Base-by-base conservation (phyloP, 1,284 basidiomycete genomes). In the Gymnopus androsaceus region DNA sequence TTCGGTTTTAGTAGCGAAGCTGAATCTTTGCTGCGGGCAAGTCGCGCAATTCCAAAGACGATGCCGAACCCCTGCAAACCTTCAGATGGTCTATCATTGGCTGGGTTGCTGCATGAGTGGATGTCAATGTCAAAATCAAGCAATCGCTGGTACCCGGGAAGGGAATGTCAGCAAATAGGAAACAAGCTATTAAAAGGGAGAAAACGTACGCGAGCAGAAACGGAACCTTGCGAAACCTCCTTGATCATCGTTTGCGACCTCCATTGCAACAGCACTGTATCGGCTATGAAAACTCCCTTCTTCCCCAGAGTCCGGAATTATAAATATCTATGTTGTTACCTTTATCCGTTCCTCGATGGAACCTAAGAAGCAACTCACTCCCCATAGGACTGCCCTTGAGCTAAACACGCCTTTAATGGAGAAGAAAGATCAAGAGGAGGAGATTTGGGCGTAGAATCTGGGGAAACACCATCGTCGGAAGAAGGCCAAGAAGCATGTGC, bases 401-500 rank as follows among this genome's bases (percentile, higher is more conserved):
- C 51, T 14, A 44, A 15, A 14, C 51, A 30, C 15, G 45, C 34
- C 31, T 36, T 41, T 25, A 3, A 3, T 8, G 2, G 27, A 4
- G 33, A 23, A n/a, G 19, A 9, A n/a, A n/a, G 23, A 31, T n/a
- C n/a, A n/a, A n/a, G n/a, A n/a, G 12, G 4, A 7, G 11, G 4
- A 15, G 30, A 11, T 34, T 27, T 49, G 25, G 47, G 47, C 4
- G 47, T 37, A 36, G 11, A 8, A n/a, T 49, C 7, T 6, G 33
- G 33, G 4, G 47, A 49, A 34, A 33, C 9, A 19, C 11, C 28
- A 12, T n/a, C 0, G 77, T 74, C 0, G 87, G 84, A 4, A 88
- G 75, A 30, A 90, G 76, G 3, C 81, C 81, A 15, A 90, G 74
- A 31, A 88, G 67, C 49, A 81, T 71, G 59, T 81, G 82, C 0